phyloP scores from a whole-genome alignment of 805 yeast genomes.

The Yarrowia keelungensis region DNA sequence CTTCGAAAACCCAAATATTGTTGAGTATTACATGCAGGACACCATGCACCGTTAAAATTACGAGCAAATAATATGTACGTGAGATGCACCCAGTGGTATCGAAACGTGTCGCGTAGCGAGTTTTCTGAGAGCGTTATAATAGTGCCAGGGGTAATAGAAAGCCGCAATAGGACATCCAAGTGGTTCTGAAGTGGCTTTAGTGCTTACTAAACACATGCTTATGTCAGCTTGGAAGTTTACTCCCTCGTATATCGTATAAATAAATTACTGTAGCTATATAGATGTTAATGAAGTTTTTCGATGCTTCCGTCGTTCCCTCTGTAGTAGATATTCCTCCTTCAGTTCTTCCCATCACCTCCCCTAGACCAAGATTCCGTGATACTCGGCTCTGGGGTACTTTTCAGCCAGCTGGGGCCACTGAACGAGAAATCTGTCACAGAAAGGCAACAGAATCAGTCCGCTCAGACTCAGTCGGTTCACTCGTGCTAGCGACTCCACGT shows the following conservation, averaged over 20 bases:
- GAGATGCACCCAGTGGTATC: neutral
- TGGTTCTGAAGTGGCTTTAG: too few relatives aligned
- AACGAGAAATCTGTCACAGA: slow-evolving; percentile 80
- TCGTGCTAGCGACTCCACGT: slow-evolving; percentile 87
- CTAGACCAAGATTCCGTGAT: slow-evolving; percentile 75
- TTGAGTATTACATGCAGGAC: neutral
- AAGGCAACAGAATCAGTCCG: slow-evolving; percentile 72
- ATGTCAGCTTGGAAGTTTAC: neutral
- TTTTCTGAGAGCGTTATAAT: too few relatives aligned
- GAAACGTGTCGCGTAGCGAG: too few relatives aligned
- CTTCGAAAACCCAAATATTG: neutral
- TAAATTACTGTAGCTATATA: neutral
- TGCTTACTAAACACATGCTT: neutral
- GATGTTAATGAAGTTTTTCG: too few relatives aligned
- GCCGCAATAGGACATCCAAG: too few relatives aligned
- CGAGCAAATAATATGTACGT: neutral
- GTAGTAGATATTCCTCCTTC: too few relatives aligned
- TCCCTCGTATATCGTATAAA: neutral
- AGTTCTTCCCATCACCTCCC: too few relatives aligned
- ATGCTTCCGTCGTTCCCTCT: too few relatives aligned
- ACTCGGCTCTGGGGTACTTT: slow-evolving; percentile 67
- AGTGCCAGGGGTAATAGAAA: too few relatives aligned
- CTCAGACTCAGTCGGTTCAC: slow-evolving; percentile 76
- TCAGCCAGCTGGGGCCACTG: slow-evolving; percentile 79
- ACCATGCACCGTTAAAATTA: slow-evolving; percentile 8